These are phyloP conservation scores for Tremellales sp. DNA, from an alignment of 1,284 basidiomycete genomes.

Conservation along the genomic window DNA sequence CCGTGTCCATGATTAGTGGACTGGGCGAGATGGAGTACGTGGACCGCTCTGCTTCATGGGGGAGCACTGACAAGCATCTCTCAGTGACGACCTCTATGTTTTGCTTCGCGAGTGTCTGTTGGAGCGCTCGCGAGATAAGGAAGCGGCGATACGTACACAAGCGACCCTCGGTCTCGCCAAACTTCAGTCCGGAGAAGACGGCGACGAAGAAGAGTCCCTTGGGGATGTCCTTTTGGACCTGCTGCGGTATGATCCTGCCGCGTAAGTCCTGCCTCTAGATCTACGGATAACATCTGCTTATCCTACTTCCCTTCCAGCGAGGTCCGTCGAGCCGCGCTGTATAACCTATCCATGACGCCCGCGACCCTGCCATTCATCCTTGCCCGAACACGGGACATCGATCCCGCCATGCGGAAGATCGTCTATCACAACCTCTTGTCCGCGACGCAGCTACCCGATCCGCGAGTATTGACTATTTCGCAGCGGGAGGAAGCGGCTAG, in stretches of 20 bases:
- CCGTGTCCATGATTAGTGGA: conserved; percentile 74
- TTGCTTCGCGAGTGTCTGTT: conserved; percentile 65
- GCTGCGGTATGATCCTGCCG: conserved; percentile 69
- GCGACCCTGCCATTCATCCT: conserved; percentile 67
- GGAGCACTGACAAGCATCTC: background rate
- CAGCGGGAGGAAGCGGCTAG: conserved; percentile 75
- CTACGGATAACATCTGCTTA: background rate
- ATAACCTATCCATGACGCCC: conserved; percentile 67
- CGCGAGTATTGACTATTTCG: conserved; percentile 64
- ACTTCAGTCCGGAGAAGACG: conserved; percentile 71
- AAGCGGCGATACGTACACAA: conserved; percentile 74
- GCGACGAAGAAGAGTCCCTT: conserved; percentile 64
- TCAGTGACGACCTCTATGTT: conserved; percentile 76
- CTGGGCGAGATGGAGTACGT: conserved; percentile 80
- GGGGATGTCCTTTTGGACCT: conserved; percentile 68
- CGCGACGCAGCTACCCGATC: conserved; percentile 57
- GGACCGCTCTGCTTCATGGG: rapidly evolving
- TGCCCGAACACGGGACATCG: conserved; percentile 77
- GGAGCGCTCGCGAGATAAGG: conserved; percentile 82
- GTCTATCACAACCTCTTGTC: conserved; percentile 66
- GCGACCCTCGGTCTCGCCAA: conserved; percentile 82
- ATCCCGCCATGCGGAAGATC: conserved; percentile 73
- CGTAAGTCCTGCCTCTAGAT: conserved; percentile 56
- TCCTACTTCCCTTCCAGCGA: conserved; percentile 56
- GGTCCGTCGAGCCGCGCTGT: conserved; percentile 80